These are phyloP conservation scores for Cystofilobasidium bisporidii DNA, from an alignment of 768 basidiomycete genomes.

Conservation along the genomic window DNA sequence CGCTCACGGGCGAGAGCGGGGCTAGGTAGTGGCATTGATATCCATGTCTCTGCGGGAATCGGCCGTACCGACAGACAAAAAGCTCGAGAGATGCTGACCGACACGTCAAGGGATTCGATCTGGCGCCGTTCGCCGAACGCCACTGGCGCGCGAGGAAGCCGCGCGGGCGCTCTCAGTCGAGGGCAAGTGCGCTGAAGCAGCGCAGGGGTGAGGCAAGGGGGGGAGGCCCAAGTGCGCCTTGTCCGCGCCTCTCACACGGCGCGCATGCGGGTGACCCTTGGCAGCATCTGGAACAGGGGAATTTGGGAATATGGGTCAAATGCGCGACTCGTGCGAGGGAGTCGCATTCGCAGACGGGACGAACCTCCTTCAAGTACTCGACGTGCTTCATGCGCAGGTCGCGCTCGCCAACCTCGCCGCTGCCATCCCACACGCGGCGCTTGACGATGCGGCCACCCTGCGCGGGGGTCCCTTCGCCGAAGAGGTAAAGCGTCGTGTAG, in stretches of 20 bases:
- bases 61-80: too few relatives aligned
- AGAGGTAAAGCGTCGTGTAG: constrained; percentile 75
- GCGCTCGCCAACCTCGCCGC: constrained; percentile 69
- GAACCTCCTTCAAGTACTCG: constrained; percentile 79
- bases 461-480: constrained; percentile 29
- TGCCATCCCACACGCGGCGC: constrained; percentile 71
- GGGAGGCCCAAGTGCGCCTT: too few relatives aligned
- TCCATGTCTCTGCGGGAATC: too few relatives aligned
- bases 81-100: too few relatives aligned
- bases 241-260: neutral
- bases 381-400: constrained; percentile 78
- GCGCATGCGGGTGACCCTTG: constrained; percentile 4
- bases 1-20: neutral
- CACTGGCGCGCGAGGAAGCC: too few relatives aligned
- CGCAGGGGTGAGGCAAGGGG: too few relatives aligned
- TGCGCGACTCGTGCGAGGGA: neutral
- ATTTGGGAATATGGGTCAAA: neutral
- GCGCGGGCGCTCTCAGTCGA: too few relatives aligned
- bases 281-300: neutral
- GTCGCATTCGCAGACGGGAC: constrained; percentile 3
- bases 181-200: too few relatives aligned
- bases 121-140: too few relatives aligned
- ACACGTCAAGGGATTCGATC: too few relatives aligned
- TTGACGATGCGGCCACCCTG: constrained; percentile 41
- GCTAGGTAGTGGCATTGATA: neutral